Evolutionary conservation across 345 rosid species (phyloP).

Genomic region (Boechera retrofracta): DNA sequence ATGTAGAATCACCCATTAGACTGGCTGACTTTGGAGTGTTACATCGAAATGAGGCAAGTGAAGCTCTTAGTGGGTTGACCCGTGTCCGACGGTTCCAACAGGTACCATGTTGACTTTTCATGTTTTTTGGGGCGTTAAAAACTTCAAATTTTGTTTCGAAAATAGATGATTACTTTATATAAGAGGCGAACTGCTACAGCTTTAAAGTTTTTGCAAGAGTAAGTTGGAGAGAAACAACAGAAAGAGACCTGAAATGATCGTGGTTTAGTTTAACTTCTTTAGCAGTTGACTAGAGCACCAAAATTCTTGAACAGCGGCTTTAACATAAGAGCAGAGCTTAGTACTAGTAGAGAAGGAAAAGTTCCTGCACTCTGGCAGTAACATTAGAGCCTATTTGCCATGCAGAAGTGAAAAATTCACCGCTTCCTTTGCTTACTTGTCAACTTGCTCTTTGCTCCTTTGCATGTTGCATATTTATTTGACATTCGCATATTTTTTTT

Average conservation of each 20-base stretch:
- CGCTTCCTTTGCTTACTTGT: conserved; percentile 29
- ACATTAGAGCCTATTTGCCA: conserved; percentile 1
- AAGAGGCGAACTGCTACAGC: too few species aligned
- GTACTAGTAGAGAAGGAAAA: background rate
- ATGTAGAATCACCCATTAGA: conserved; percentile 79
- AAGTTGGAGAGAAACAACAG: too few species aligned
- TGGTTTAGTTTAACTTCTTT: background rate
- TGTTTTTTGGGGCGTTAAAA: background rate
- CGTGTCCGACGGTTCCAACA: conserved; percentile 85
- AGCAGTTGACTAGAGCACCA: conserved; percentile 64
- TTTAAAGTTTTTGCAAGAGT: too few species aligned
- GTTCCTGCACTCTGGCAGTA: background rate
- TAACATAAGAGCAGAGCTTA: conserved; percentile 3
- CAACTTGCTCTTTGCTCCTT: background rate
- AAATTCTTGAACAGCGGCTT: background rate
- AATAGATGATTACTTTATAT: too few species aligned
- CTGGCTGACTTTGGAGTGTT: conserved; percentile 85
- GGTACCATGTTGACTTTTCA: conserved; percentile 36
- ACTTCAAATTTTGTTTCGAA: too few species aligned
- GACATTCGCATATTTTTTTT: conserved; percentile 22
- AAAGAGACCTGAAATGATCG: too few species aligned
- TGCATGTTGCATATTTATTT: conserved; percentile 15
- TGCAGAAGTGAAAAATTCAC: background rate
- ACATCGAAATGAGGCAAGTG: conserved; percentile 90
- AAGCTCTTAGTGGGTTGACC: conserved; percentile 82